These are phyloP conservation scores for Claviceps sp. DNA, from an alignment of 2,329 filamentous ascomycete species.

Conservation along the genomic window DNA sequence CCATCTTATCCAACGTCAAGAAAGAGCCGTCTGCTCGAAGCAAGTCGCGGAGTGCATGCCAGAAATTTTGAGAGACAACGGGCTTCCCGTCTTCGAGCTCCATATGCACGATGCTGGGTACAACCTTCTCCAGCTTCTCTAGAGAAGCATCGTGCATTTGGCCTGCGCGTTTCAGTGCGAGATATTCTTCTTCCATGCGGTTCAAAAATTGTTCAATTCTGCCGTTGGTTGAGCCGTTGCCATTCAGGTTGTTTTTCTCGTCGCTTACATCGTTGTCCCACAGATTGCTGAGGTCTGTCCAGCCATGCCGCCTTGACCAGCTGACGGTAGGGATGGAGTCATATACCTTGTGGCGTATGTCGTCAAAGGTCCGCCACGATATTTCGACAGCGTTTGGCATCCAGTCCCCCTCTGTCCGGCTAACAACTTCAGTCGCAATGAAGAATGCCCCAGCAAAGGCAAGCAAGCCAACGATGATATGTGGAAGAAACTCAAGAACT, in stretches of 20 bases:
- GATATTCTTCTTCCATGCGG: slow-evolving; percentile 18
- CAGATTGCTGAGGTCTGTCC: slow-evolving; percentile 9
- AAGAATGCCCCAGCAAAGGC: slow-evolving; percentile 5
- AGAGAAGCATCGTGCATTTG: slow-evolving; percentile 25
- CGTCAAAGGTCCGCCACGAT: slow-evolving; percentile 4
- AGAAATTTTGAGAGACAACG: slow-evolving; percentile 48
- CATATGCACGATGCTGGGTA: slow-evolving; percentile 46
- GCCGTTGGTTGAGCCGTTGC: slow-evolving; percentile 7
- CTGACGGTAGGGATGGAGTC: slow-evolving; percentile 14
- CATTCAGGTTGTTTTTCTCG: slow-evolving; percentile 2
- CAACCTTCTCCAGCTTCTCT: slow-evolving; percentile 29
- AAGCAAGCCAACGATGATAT: slow-evolving; percentile 3
- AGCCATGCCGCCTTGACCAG: slow-evolving; percentile 12
- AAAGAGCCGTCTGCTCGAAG: slow-evolving; percentile 36
- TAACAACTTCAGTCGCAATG: slow-evolving; percentile 3
- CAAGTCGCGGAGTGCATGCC: slow-evolving; percentile 47
- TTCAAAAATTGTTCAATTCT: slow-evolving; percentile 12
- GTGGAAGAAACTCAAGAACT: slow-evolving; percentile 4
- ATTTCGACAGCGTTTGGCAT: not conserved
- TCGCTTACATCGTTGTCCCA: slow-evolving; percentile 9
- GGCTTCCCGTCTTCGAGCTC: slow-evolving; percentile 36
- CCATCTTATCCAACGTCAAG: slow-evolving; percentile 29
- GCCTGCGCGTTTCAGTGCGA: slow-evolving; percentile 15
- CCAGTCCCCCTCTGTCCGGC: slow-evolving; percentile 5
- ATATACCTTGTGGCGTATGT: slow-evolving; percentile 9